These are phyloP conservation scores for Antitrichia curtipendula DNA, from an alignment of 225 moss, liverwort and hornwort species.

Conservation along the genomic window DNA sequence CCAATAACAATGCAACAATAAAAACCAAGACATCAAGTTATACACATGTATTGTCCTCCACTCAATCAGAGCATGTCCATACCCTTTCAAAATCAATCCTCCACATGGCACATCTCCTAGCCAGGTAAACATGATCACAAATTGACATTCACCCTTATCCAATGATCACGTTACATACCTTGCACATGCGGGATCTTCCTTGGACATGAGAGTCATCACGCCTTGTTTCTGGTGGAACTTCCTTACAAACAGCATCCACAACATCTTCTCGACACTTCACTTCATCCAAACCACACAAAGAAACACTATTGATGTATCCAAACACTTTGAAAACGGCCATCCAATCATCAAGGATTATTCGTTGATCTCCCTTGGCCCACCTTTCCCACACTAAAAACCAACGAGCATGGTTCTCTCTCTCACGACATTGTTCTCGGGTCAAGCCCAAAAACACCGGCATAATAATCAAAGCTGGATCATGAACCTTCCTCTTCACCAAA, in stretches of 20 bases:
- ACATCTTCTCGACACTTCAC: not conserved
- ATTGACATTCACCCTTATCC: not conserved
- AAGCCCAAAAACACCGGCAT: not conserved
- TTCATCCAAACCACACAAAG: not conserved
- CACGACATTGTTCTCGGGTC: not conserved
- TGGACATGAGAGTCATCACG: not conserved
- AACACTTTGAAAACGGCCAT: not conserved
- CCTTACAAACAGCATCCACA: not conserved
- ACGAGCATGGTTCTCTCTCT: not conserved
- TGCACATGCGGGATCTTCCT: not conserved
- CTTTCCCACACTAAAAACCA: not conserved
- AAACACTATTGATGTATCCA: not conserved
- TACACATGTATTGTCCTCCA: rapidly evolving
- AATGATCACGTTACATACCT: not conserved
- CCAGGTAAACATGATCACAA: not conserved
- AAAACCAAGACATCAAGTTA: not conserved
- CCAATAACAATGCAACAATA: not conserved
- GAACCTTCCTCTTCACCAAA: not conserved
- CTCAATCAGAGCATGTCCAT: not conserved
- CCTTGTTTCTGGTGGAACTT: not conserved
- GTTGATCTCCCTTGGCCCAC: not conserved
- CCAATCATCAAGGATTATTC: not conserved
- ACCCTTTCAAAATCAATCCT: not conserved
- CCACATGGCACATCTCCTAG: not conserved
- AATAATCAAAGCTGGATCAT: not conserved